A percentile compares a stretch with the other conserved stretches of the same genome.
phyloP scores from a whole-genome alignment of 176 grass and related monocot species.

The bread wheat (Triticum aestivum) region IWGSC_CS_RefSeq_v2.1 NC_057798.1:7469983-7470482 shows the following conservation, averaged over 20 bases:
- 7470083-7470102: slow-evolving; percentile 46
- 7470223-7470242: slow-evolving; percentile 47
- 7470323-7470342: slow-evolving; percentile 53
- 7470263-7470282: slow-evolving; percentile 36
- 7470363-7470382: slow-evolving; percentile 47
- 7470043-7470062: slow-evolving; percentile 17
- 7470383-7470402: slow-evolving; percentile 51
- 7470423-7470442: slow-evolving; percentile 49
- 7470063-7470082: slow-evolving; percentile 47
- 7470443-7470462: slow-evolving; percentile 39
- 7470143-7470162: slow-evolving; percentile 19
- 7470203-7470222: slow-evolving; percentile 40
- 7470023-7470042: slow-evolving; percentile 25
- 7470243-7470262: slow-evolving; percentile 40
- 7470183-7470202: slow-evolving; percentile 38
- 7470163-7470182: slow-evolving; percentile 41
- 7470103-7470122: slow-evolving; percentile 43
- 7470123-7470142: slow-evolving; percentile 42
- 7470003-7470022: slow-evolving; percentile 36
- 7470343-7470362: slow-evolving; percentile 45
- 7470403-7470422: slow-evolving; percentile 21
- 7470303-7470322: slow-evolving; percentile 49
- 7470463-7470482: neutral
- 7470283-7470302: slow-evolving; percentile 35
- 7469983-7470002: slow-evolving; percentile 40